phyloP scores from a whole-genome alignment of 176 grass and related monocot genomes.

The Juncus inflexus region DNA sequence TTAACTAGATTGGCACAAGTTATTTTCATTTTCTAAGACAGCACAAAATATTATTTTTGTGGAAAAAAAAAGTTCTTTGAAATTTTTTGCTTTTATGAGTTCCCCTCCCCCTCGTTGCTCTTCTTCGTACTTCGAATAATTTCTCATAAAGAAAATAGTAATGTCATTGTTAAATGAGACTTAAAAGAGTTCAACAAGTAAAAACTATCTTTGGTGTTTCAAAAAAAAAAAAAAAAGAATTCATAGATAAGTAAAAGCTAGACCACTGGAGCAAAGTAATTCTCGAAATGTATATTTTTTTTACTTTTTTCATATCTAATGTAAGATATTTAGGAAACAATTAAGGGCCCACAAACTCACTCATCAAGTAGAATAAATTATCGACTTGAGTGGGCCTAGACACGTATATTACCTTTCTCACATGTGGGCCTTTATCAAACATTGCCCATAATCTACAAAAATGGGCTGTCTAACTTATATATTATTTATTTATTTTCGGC shows the following conservation, averaged over 20 bases:
- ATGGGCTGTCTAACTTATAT: no score
- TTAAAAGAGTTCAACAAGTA: not conserved
- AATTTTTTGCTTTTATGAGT: no score
- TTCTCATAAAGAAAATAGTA: no score
- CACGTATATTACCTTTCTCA: not conserved
- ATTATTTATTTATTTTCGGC: no score
- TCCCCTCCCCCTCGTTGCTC: no score
- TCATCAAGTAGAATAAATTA: conserved; percentile 12
- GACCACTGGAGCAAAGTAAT: not conserved
- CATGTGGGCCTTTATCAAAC: not conserved
- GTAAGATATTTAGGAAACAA: conserved; percentile 5
- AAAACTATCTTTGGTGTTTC: not conserved
- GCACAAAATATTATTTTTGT: no score
- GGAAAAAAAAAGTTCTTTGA: no score
- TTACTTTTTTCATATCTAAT: not conserved
- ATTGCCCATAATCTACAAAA: no score
- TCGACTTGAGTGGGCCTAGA: not conserved
- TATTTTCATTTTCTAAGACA: no score
- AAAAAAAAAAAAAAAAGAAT: not conserved
- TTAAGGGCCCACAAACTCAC: not conserved
- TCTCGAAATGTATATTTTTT: not conserved
- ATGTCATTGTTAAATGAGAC: not conserved
- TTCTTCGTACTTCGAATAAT: no score
- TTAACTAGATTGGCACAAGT: no score
- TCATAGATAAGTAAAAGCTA: not conserved